Base-by-base conservation (phyloP, 2,329 filamentous ascomycete species). In the Monilinia vaccinii-corymbosi region DNA sequence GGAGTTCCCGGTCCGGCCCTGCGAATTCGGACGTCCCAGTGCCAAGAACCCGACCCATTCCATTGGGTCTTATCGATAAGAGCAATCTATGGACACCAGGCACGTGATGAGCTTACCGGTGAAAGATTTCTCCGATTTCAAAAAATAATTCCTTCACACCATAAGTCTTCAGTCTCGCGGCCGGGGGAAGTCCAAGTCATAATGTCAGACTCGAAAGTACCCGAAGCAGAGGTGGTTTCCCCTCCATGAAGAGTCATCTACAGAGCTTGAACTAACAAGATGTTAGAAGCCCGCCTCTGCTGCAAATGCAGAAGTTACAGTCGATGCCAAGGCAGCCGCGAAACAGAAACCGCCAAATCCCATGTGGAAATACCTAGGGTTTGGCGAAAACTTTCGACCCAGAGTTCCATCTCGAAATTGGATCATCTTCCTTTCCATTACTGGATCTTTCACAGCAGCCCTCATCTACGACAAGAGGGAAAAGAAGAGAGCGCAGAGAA, bases 341-440 rank as follows among this genome's bases (percentile, higher is more conserved):
- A 72, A 75, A 63, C 69, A 76, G 50, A 74, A 78, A 42, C 68
- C 77, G 68, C 78, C 81, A 53, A 93, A 93, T 75, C 87, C 86
- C 47, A 88, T 85, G 58, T 82, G 90, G 69, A 83, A 83, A 64
- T 88, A 89, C 81, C 84, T 94, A 76, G 93, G 93, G 60, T 78
- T 99, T 48, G 61, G 70, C 49, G 93, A 93, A 55, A 88, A 87
- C 66, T 83, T 97, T 63, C 88, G 89, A 62, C 81, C 86, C 68
- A 91, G 85, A 74, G 84, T 99, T 21, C 94, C 94, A 9, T 97
- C 93, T 21, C 88, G 94, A 63, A 97, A 97, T 73, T 99, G 94
- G 94, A 84, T 94, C 76, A 97, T 99, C 70, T 99, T 99, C 77
- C 85, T 92, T 74, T 80, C 87, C 50, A 74, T 97, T 59, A 87